These are phyloP conservation scores for Vitis riparia DNA, from an alignment of 164 flowering plant genomes.

Conservation along the genomic window DNA sequence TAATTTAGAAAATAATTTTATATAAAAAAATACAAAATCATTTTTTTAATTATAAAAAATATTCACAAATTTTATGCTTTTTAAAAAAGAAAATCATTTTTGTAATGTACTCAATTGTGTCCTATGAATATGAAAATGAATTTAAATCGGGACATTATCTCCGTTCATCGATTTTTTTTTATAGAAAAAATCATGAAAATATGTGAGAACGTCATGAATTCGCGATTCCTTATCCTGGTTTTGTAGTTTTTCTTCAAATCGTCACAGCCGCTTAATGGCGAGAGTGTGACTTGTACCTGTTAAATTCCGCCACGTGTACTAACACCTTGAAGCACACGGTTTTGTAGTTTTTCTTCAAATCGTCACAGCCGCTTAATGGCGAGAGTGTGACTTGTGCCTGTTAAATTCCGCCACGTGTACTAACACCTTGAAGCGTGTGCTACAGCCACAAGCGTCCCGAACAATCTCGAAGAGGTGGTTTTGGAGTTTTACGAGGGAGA, in stretches of 20 bases:
- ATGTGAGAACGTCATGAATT: slow-evolving; percentile 17
- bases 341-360: background rate
- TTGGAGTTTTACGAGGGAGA: background rate
- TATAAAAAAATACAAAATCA: no score
- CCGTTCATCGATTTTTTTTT: background rate
- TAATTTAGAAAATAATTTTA: no score
- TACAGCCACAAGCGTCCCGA: background rate
- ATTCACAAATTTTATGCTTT: no score
- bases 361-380: slow-evolving; percentile 5
- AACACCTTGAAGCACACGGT: slow-evolving; percentile 5
- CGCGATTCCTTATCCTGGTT: slow-evolving; percentile 31
- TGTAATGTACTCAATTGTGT: no score
- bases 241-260: slow-evolving; percentile 16
- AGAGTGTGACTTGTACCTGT: slow-evolving; percentile 13
- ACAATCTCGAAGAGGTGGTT: background rate
- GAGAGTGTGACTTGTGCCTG: slow-evolving; percentile 13
- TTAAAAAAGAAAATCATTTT: no score
- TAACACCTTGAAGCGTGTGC: slow-evolving; percentile 19
- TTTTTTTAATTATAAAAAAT: no score
- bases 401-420: slow-evolving; percentile 12
- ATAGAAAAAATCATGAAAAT: background rate
- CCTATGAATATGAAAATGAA: no score
- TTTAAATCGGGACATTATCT: no score
- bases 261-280: slow-evolving; percentile 4
- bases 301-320: slow-evolving; percentile 12